Conservation (phyloP, 2,329 filamentous ascomycete species). For the Acarospora socialis region DNA sequence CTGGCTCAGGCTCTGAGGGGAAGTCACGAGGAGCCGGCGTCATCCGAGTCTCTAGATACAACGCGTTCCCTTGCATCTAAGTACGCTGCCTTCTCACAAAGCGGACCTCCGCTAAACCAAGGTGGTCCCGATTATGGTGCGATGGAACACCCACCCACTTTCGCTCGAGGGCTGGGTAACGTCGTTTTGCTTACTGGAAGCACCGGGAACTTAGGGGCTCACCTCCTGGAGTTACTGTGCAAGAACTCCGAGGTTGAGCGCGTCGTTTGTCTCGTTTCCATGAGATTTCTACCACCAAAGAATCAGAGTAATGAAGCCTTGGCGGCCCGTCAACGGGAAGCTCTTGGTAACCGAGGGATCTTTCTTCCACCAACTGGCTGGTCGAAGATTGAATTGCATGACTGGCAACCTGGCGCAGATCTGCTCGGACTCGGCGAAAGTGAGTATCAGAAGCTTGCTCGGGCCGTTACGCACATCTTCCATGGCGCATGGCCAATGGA, state of each 20-base stretch:
- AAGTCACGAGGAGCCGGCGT: too few species aligned
- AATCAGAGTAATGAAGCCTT: too few species aligned
- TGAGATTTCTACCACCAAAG: too few species aligned
- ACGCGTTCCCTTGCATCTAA: too few species aligned
- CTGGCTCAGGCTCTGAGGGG: too few species aligned
- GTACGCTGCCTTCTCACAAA: too few species aligned
- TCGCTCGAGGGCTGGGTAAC: not conserved
- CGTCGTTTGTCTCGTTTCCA: conserved; percentile 8
- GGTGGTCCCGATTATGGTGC: too few species aligned
- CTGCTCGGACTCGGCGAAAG: conserved; percentile 5
- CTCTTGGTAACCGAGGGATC: conserved; percentile 3
- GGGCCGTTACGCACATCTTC: conserved; percentile 11
- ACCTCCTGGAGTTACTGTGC: conserved; percentile 3
- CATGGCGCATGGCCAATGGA: conserved; percentile 14
- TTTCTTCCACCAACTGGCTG: conserved; percentile 3
- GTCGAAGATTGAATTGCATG: conserved; percentile 5
- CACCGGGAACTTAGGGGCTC: conserved; percentile 8
- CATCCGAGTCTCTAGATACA: too few species aligned
- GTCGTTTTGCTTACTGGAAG: conserved; percentile 8
- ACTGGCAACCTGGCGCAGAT: conserved; percentile 1
- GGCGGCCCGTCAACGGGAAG: conserved; percentile 3
- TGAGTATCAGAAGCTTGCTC: conserved; percentile 1
- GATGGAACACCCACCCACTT: too few species aligned
- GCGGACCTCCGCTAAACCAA: too few species aligned
- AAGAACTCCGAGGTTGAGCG: not conserved